These are phyloP conservation scores for Cercospora beticola DNA, from an alignment of 2,329 filamentous ascomycete species.

Conservation along the genomic window DNA sequence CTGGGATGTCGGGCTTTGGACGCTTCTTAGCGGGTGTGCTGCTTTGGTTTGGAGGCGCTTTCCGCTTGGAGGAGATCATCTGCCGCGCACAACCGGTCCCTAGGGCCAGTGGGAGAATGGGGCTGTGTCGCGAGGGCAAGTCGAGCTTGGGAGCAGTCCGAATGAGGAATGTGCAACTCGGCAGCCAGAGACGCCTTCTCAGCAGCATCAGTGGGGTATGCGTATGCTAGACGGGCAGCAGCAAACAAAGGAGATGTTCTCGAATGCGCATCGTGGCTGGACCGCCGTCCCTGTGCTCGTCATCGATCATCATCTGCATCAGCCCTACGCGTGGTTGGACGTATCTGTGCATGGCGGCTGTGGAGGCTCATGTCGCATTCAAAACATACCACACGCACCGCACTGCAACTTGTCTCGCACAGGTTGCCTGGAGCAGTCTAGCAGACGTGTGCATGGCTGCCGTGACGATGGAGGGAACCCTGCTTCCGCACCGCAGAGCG, in stretches of 20 bases:
- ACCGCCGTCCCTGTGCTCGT: background rate
- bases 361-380: background rate
- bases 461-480: background rate
- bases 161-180: background rate
- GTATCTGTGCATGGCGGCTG: background rate
- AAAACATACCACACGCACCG: background rate
- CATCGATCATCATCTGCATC: conserved; percentile 1
- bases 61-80: conserved; percentile 23
- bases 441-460: background rate
- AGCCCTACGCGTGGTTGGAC: background rate
- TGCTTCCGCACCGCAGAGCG: background rate
- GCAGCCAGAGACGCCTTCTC: background rate
- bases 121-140: background rate
- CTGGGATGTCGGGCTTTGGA: conserved; percentile 40
- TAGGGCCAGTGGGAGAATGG: background rate
- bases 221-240: background rate
- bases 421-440: background rate
- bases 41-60: conserved; percentile 9
- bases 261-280: background rate
- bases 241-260: background rate
- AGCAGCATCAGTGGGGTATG: background rate
- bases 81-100: background rate
- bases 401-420: background rate
- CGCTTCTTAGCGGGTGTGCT: conserved; percentile 32
- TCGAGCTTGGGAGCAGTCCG: background rate